These are phyloP conservation scores for bread wheat (Triticum aestivum) DNA, from an alignment of 176 grass and related monocot genomes.

Conservation along the genomic window DNA sequence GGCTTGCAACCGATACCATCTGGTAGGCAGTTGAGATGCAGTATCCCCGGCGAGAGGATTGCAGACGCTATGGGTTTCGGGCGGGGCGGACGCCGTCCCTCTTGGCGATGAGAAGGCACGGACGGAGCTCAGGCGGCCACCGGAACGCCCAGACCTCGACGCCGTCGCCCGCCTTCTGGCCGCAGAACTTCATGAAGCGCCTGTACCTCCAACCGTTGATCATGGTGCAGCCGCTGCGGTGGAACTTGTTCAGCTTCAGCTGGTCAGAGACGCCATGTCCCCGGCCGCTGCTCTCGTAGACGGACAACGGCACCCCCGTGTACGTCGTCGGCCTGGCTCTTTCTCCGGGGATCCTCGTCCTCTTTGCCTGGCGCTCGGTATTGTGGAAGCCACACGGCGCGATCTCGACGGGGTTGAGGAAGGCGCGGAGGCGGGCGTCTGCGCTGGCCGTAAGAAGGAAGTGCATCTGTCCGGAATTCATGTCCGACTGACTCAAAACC, in stretches of 20 bases:
- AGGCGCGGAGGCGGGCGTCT: neutral
- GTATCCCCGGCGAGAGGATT: too few relatives aligned
- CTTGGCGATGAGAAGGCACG: constrained; percentile 15
- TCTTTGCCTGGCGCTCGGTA: neutral
- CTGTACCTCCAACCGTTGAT: too few relatives aligned
- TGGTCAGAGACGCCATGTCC: too few relatives aligned
- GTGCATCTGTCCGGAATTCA: neutral
- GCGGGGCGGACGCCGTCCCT: neutral
- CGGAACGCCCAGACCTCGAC: constrained; percentile 19
- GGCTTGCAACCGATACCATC: too few relatives aligned
- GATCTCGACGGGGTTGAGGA: constrained; percentile 6
- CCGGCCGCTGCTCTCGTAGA: neutral
- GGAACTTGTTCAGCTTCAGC: too few relatives aligned
- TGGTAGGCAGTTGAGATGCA: too few relatives aligned
- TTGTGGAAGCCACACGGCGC: neutral
- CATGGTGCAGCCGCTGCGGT: neutral
- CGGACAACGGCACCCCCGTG: neutral
- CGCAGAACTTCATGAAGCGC: neutral
- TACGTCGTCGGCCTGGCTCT: neutral
- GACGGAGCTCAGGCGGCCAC: neutral
- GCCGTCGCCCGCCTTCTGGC: neutral
- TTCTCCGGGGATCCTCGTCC: neutral
- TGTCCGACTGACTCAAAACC: neutral
- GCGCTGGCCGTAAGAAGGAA: neutral
- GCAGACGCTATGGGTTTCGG: too few relatives aligned